Percentiles rank a stretch among this genome's conserved stretches.
phyloP scores from a whole-genome alignment of 768 basidiomycete genomes.

The Rhizopogon sp. region DNA sequence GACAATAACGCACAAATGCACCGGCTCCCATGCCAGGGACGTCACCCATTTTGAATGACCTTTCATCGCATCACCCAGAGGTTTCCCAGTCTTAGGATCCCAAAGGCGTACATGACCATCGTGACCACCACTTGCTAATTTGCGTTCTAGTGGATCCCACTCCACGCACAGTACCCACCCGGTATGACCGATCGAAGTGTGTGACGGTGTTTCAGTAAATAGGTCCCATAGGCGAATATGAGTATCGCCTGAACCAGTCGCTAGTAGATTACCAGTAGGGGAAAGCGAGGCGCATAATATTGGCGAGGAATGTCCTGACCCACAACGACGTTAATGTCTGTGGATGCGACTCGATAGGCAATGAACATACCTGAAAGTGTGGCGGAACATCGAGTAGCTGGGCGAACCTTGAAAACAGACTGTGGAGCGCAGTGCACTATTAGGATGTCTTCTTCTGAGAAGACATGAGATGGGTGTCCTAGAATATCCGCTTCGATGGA shows the following conservation, averaged over 20 bases:
- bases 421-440: conserved; percentile 90
- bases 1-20: conserved; percentile 65
- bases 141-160: conserved; percentile 92
- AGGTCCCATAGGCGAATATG: conserved; percentile 93
- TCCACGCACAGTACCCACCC: conserved; percentile 98
- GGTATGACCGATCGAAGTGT: conserved; percentile 81
- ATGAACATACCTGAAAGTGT: conserved; percentile 69
- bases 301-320: conserved; percentile 80
- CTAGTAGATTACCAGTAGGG: conserved; percentile 85
- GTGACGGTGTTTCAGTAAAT: conserved; percentile 86
- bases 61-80: conserved; percentile 82
- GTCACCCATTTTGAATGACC: conserved; percentile 98
- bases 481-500: conserved; percentile 83
- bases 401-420: conserved; percentile 90
- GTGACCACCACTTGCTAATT: conserved; percentile 89
- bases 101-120: conserved; percentile 91
- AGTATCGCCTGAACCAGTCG: conserved; percentile 94
- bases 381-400: conserved; percentile 91
- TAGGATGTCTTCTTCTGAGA: conserved; percentile 84
- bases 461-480: conserved; percentile 60
- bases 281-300: conserved; percentile 96
- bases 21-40: conserved; percentile 92
- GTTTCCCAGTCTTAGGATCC: conserved; percentile 90
- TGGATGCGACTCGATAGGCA: conserved; percentile 3
- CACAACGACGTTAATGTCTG: conserved; percentile 2